Base-by-base conservation (phyloP, 2,329 filamentous ascomycete species). In the Cladophialophora immunda region DNA sequence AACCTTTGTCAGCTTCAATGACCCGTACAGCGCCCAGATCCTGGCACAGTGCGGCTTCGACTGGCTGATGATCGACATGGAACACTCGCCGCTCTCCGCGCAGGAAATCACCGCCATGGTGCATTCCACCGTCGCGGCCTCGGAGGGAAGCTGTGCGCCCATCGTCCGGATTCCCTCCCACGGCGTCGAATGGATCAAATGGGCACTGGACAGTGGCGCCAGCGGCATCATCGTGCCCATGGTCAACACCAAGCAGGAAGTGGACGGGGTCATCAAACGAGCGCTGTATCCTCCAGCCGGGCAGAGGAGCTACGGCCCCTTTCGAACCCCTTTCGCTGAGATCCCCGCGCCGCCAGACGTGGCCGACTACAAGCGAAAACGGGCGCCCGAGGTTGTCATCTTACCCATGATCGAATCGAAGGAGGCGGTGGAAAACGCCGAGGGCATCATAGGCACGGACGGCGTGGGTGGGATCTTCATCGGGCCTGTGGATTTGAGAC, bases 161-260 rank as follows among this genome's bases (percentile, higher is more conserved):
- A 76, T 82, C 63, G 79, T 82, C 17, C 75, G 78, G 62, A 82
- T 88, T 36, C 81, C 84, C 15, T 84, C 84, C 29, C 86, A 86
- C 61, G 85, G 87, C 76, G 79, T 82, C 61, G 87, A 85, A 84
- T 86, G 87, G 85, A 84, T 88, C 66, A 88, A 88, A 74, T 79
- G 86, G 59, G 86, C 86, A 6, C 79, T 89, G 50, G 86, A 89
- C 71, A 78, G 84, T 53, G 86, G 86, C 45, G 86, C 86, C 9
- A 85, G 88, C 72, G 86, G 85, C 30, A 81, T 88, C 34, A 77
- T 87, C 25, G 84, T 86, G 2, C 85, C 84, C 3, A 76, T 86
- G 7, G 78, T 86, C 27, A 80, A 84, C 67, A 84, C 80, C 0
- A 80, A 81, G 9, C 81, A 84, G 25, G 85, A 87, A 66, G 84